Conservation (phyloP, 768 basidiomycete species). For the Kondoa subrosea region DNA sequence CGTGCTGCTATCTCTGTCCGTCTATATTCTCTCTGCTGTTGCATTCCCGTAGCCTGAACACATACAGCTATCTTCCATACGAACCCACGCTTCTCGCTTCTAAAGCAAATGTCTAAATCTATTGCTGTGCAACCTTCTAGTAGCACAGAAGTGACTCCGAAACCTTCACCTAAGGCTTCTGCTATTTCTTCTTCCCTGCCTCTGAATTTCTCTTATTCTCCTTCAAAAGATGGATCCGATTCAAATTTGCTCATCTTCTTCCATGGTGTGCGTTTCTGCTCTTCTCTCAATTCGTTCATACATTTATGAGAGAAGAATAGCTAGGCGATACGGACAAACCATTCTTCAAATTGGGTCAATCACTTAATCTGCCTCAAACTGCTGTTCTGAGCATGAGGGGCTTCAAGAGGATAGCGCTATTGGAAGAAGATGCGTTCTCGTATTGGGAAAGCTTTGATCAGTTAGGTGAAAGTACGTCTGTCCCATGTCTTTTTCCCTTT, state of each 20-base stretch:
- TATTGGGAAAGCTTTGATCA: slow-evolving; percentile 72
- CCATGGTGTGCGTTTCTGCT: background rate
- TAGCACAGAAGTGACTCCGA: background rate
- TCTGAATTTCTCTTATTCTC: background rate
- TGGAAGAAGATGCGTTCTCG: slow-evolving; percentile 48
- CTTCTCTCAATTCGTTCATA: background rate
- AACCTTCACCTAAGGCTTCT: background rate
- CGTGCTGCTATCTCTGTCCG: too few relatives aligned
- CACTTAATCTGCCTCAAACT: slow-evolving; percentile 74
- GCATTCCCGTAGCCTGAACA: too few relatives aligned
- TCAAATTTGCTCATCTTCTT: background rate
- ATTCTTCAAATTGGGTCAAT: slow-evolving; percentile 54
- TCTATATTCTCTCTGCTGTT: too few relatives aligned
- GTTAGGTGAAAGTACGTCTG: slow-evolving; percentile 44
- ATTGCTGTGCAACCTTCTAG: background rate
- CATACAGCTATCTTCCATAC: too few relatives aligned
- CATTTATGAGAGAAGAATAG: background rate
- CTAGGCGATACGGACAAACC: slow-evolving; percentile 65
- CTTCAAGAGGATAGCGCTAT: slow-evolving; percentile 47
- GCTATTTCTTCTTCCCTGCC: background rate
- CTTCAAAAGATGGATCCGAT: background rate
- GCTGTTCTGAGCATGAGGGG: slow-evolving; percentile 65
- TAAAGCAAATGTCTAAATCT: too few relatives aligned
- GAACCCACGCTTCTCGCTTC: too few relatives aligned
- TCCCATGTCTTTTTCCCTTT: background rate